phyloP scores from a whole-genome alignment of 2,329 filamentous ascomycete species.

The Aspergillus quadrilineatus region DNA sequence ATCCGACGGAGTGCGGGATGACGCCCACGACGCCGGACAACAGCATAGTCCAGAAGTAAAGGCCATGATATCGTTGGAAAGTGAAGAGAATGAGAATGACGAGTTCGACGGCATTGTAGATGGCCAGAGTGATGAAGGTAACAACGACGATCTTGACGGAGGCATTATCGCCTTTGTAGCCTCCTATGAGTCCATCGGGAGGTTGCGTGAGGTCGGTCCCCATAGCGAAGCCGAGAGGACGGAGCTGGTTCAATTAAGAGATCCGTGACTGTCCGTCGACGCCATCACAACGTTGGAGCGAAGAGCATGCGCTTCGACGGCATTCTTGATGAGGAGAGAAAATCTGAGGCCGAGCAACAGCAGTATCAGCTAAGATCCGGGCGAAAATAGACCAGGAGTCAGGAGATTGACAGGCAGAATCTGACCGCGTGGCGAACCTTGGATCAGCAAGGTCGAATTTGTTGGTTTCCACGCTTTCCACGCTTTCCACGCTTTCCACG shows the following conservation, averaged over 20 bases:
- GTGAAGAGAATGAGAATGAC: conserved; percentile 39
- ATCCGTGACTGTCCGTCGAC: neutral
- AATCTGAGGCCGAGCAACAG: neutral
- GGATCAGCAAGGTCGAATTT: neutral
- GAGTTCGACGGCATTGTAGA: conserved; percentile 50
- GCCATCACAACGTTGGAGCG: neutral
- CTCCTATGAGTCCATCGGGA: conserved; percentile 31
- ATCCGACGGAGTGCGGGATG: conserved; percentile 39
- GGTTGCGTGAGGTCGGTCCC: conserved; percentile 18
- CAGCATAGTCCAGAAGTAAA: conserved; percentile 46
- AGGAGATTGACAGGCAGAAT: neutral
- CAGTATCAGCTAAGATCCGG: too few relatives aligned
- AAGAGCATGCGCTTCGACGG: neutral
- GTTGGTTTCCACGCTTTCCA: neutral
- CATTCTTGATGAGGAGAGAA: neutral
- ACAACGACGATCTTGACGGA: conserved; percentile 31
- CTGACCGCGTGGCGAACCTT: neutral
- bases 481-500: too few relatives aligned
- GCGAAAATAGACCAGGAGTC: neutral
- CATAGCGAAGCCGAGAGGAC: conserved; percentile 7
- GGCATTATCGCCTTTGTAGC: conserved; percentile 25
- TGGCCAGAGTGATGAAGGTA: conserved; percentile 40
- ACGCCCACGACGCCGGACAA: conserved; percentile 37
- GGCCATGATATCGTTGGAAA: conserved; percentile 36
- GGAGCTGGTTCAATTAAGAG: neutral